Evolutionary conservation across 768 basidiomycete genomes (phyloP), one percentile per base, ranked within the genome.

Genomic region (Suillus brevipes): DNA sequence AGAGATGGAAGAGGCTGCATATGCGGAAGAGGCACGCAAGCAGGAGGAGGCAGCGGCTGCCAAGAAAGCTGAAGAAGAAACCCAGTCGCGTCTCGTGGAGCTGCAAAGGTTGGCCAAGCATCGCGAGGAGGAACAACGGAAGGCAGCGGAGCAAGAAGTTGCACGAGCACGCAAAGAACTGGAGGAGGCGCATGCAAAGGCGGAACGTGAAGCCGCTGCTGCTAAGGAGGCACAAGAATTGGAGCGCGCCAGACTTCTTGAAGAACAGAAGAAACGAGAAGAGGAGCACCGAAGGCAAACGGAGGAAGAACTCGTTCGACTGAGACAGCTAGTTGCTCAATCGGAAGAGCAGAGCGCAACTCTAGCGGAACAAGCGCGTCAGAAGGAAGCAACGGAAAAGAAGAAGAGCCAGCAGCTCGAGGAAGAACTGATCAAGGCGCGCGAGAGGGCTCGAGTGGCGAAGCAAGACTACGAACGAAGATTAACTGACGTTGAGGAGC

Each of bases 231-330:
- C 67, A n/a, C 70, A 70, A 40, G 75, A 76, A 20, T 67, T 75
- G 42, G 76, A 75, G 20, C 68, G 66, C 10, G 63, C 68, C 12
- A 49, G 73, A 57, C 70, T 67, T 8, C 52, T 64, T 12, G 76
- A 76, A 49, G 75, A 73, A 28, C 74, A 78, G 55, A 75, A 76
- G 60, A 76, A 64, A 43, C 70, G 69, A 14, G 75, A 78, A 57
- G 75, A 78, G 64, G 69, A 75, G 60, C 68, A 75, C 37, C 73
- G 69, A 36, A 76, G 73, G 28, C 72, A 68, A 10, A 55, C 70
- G 31, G 75, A 77, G 49, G 65, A 65, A n/a, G 71, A 76, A 43
- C 45, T 76, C 20, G 67, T 69, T 25, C 67, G 68, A 20, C 72
- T 76, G 37, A 71, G 72, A 64, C 67, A 64, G 60, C 72, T 68